These are phyloP conservation scores for Salinomyces thailandicus DNA, from an alignment of 2,329 filamentous ascomycete species.

Conservation along the genomic window DNA sequence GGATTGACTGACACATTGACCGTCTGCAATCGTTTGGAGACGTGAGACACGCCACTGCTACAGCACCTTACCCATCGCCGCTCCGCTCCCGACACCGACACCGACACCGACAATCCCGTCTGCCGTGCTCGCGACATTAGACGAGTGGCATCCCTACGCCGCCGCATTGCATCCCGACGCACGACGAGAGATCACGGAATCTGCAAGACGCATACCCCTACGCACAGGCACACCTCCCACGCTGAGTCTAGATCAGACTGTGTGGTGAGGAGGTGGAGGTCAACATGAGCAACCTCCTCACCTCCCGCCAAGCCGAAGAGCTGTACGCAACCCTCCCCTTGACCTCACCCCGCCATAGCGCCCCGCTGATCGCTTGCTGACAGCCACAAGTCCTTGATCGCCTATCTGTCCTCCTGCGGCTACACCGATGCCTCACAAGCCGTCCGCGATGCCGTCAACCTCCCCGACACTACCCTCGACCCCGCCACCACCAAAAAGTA, in stretches of 20 bases:
- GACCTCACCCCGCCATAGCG: slow-evolving; percentile 4
- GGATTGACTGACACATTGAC: too few species aligned
- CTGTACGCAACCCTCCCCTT: slow-evolving; percentile 49
- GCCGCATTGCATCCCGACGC: too few species aligned
- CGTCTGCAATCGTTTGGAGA: too few species aligned
- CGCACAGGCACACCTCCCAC: not conserved
- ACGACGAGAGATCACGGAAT: too few species aligned
- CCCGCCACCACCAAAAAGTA: slow-evolving; percentile 82
- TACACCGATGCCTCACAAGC: slow-evolving; percentile 59
- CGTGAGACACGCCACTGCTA: too few species aligned
- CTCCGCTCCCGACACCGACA: too few species aligned
- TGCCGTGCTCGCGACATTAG: too few species aligned
- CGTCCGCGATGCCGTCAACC: slow-evolving; percentile 64
- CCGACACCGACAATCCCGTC: too few species aligned
- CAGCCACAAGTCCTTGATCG: slow-evolving; percentile 89
- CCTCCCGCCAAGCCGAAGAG: slow-evolving; percentile 74
- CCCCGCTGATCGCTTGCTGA: slow-evolving; percentile 14
- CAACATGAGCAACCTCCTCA: slow-evolving; percentile 65
- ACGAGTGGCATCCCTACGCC: too few species aligned
- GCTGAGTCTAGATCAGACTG: too few species aligned
- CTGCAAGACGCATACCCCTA: too few species aligned
- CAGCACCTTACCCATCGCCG: too few species aligned
- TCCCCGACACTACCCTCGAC: slow-evolving; percentile 61
- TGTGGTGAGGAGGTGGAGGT: not conserved
- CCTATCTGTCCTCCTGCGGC: slow-evolving; percentile 68